These are phyloP conservation scores for Hebeloma cylindrosporum DNA, from an alignment of 768 basidiomycete genomes.

Conservation along the genomic window DNA sequence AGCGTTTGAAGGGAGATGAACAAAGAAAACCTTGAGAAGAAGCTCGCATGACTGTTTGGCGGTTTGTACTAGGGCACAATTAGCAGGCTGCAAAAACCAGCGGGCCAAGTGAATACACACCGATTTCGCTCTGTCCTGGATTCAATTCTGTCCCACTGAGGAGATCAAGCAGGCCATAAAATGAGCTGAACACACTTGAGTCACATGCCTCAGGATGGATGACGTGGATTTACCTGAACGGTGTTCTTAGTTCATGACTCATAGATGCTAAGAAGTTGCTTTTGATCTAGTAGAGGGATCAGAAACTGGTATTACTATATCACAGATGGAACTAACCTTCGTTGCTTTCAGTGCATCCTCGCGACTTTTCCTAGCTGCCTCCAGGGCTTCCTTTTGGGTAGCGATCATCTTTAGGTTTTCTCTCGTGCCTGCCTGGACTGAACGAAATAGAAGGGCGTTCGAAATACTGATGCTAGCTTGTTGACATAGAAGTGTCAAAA, in stretches of 20 bases:
- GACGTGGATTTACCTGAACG: constrained; percentile 54
- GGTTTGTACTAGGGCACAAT: constrained; percentile 55
- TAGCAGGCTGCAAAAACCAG: neutral
- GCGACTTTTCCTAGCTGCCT: constrained; percentile 66
- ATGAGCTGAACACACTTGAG: constrained; percentile 46
- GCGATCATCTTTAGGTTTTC: constrained; percentile 80
- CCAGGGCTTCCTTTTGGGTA: constrained; percentile 66
- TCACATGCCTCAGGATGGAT: neutral
- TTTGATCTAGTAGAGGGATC: constrained; percentile 54
- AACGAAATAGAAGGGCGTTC: constrained; percentile 72
- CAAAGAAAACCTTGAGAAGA: constrained; percentile 53
- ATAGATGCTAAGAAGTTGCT: constrained; percentile 77
- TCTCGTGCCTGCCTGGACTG: constrained; percentile 69
- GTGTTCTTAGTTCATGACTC: constrained; percentile 77
- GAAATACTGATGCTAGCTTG: constrained; percentile 77
- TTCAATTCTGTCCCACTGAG: constrained; percentile 70
- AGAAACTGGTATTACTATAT: neutral
- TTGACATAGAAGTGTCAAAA: constrained; percentile 64
- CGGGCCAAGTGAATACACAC: constrained; percentile 31
- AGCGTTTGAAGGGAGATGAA: neutral
- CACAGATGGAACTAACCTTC: constrained; percentile 42
- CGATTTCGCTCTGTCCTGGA: constrained; percentile 67
- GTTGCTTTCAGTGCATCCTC: constrained; percentile 76
- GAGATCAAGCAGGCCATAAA: constrained; percentile 76
- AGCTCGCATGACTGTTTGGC: constrained; percentile 79